Base-by-base conservation (phyloP, 305 asterid species). In the Solanum aculeatissimum region DNA sequence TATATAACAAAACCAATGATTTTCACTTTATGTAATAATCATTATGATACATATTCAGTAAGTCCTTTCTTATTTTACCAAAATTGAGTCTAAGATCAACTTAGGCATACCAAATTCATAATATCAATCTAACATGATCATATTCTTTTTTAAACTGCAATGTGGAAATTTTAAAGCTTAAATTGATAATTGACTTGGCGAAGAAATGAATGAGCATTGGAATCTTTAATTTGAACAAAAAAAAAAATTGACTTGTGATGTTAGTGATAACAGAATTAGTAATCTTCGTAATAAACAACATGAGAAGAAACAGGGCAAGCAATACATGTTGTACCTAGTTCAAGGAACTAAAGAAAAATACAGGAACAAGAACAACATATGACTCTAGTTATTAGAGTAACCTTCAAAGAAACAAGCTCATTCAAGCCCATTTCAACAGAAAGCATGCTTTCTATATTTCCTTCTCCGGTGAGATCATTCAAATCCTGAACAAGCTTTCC, bases 401-500 rank as follows among this genome's bases (percentile, higher is more conserved):
- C 99, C 99, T 96, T 94, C 88, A 96, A 88, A 11, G 97, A 93
- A 90, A 95, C 92, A 87, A 96, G 97, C 89, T 96, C 99, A 79
- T 94, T 96, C 84, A 96, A 89, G 43, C 98, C 99, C 97, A 91
- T 92, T 89, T 96, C 99, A 88, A 95, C 97, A 63, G 95, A 88
- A 85, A 96, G 96, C 97, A 94, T 94, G 93, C 98, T 96, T 91
- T 96, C 99, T 86, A 95, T 96, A 88, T 95, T 95, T 85, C 99
- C 98, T 88, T 96, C 99, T 87, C 96, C 98, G 68, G 93, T 91
- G 84, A 93, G 95, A 92, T 96, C 99, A 87, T 90, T 93, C 32
- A 96, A 86, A 88, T 95, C 98, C 90, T 91, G 95, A 74, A 92
- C 91, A 83, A 90, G 89, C 88, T 90, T 93, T 83, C 90, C 89